These are phyloP conservation scores for Candida verbasci DNA, from an alignment of 805 yeast species.

Conservation along the genomic window DNA sequence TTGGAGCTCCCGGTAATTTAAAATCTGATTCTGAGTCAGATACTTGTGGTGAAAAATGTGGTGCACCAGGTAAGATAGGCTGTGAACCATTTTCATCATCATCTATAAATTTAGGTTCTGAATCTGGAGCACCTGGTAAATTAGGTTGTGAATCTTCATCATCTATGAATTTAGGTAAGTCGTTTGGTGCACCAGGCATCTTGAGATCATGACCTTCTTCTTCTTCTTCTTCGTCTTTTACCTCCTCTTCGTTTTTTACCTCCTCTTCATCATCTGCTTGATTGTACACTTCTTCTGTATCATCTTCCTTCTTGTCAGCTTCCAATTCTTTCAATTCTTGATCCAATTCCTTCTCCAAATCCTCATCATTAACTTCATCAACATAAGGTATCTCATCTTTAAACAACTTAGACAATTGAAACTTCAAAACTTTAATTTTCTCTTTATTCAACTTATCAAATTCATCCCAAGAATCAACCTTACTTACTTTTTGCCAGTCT, in stretches of 20 bases:
- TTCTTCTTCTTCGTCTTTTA: not conserved
- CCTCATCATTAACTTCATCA: conserved; percentile 22
- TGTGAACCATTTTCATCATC: conserved; percentile 3
- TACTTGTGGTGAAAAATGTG: conserved; percentile 29
- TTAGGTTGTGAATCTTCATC: not conserved
- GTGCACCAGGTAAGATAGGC: conserved; percentile 32
- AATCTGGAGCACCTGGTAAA: conserved; percentile 2
- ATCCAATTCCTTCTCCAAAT: conserved; percentile 23
- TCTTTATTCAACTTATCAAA: conserved; percentile 26
- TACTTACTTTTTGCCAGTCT: conserved; percentile 29
- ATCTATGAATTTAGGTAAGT: conserved; percentile 1
- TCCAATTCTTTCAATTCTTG: conserved; percentile 16
- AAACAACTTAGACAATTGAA: conserved; percentile 32
- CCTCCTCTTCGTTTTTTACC: too few species aligned
- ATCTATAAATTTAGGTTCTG: conserved; percentile 9
- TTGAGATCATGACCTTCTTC: not conserved
- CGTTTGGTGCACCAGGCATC: conserved; percentile 12
- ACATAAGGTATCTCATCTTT: conserved; percentile 30
- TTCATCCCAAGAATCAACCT: conserved; percentile 17
- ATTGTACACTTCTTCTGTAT: conserved; percentile 1
- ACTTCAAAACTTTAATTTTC: conserved; percentile 33
- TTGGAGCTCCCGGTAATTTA: conserved; percentile 40
- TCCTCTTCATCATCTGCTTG: too few species aligned
- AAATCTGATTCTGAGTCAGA: conserved; percentile 17
- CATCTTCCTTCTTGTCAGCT: conserved; percentile 3